These are phyloP conservation scores for Puccinia coronata DNA, from an alignment of 1,284 basidiomycete genomes.

Conservation along the genomic window DNA sequence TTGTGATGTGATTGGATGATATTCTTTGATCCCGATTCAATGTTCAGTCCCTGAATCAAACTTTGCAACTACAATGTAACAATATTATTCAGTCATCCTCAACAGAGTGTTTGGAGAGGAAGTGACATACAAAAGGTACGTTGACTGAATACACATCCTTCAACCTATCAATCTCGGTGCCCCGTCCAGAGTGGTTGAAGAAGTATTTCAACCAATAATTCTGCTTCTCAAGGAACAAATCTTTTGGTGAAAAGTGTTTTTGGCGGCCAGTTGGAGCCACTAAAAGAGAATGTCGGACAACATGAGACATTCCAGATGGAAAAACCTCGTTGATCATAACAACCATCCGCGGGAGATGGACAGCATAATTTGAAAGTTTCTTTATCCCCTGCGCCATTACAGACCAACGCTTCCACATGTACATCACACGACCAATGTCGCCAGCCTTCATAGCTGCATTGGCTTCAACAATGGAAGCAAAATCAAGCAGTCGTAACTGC, in stretches of 20 bases:
- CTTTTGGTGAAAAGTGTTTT: background rate
- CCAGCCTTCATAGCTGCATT: background rate
- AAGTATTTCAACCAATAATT: too few relatives aligned
- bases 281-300: background rate
- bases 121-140: too few relatives aligned
- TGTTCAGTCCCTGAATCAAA: background rate
- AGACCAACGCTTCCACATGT: slow-evolving; percentile 17
- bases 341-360: background rate
- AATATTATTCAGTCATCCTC: background rate
- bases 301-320: background rate
- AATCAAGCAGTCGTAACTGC: too few relatives aligned
- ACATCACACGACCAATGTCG: too few relatives aligned
- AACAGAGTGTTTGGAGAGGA: background rate
- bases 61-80: too few relatives aligned
- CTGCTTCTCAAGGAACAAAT: background rate
- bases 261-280: background rate
- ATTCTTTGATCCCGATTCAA: background rate
- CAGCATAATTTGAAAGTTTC: background rate
- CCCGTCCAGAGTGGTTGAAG: too few relatives aligned
- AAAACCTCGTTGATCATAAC: background rate
- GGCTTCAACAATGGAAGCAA: slow-evolving; percentile 1
- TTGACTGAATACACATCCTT: background rate
- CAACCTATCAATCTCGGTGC: background rate
- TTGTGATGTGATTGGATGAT: slow-evolving; percentile 4
- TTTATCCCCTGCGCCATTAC: too few relatives aligned